Conservation (phyloP, 192 early-diverging fungal genomes). For the Entophlyctis helioformis region DNA sequence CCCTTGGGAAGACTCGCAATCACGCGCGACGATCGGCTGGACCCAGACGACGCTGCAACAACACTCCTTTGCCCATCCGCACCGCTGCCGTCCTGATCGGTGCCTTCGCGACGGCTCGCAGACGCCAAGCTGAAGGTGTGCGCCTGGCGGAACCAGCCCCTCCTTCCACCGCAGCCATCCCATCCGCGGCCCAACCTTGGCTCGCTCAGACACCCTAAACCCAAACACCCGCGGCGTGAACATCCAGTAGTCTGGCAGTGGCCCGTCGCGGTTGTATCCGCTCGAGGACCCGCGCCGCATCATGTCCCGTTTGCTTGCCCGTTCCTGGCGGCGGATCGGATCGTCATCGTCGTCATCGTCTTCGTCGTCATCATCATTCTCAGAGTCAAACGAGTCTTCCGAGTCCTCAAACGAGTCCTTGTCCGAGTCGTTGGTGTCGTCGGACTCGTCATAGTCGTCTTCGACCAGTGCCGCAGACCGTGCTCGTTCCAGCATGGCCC, state of each 20-base stretch:
- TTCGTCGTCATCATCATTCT: slow-evolving; percentile 6
- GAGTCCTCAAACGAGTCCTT: slow-evolving; percentile 16
- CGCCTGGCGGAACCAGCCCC: slow-evolving; percentile 14
- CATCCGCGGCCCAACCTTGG: slow-evolving; percentile 75
- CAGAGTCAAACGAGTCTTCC: slow-evolving; percentile 4
- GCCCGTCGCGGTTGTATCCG: too few relatives aligned
- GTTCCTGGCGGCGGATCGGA: neutral
- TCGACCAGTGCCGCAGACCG: neutral
- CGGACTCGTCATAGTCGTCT: neutral
- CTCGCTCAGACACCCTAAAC: slow-evolving; percentile 71
- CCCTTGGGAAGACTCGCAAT: too few relatives aligned
- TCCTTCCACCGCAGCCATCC: slow-evolving; percentile 70
- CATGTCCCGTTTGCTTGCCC: slow-evolving; percentile 1
- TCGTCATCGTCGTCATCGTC: slow-evolving; percentile 16
- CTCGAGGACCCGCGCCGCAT: too few relatives aligned
- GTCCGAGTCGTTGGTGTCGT: neutral
- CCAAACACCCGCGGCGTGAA: slow-evolving; percentile 88
- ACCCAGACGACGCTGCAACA: too few relatives aligned
- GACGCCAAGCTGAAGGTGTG: too few relatives aligned
- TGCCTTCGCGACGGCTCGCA: too few relatives aligned
- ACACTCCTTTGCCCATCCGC: too few relatives aligned
- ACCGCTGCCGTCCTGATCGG: too few relatives aligned
- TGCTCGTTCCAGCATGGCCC: neutral
- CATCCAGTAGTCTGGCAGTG: slow-evolving; percentile 31
- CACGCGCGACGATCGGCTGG: too few relatives aligned